Evolutionary conservation across 441 rosid genomes (phyloP).

Genomic region (Rhodomyrtus psidioides): DNA sequence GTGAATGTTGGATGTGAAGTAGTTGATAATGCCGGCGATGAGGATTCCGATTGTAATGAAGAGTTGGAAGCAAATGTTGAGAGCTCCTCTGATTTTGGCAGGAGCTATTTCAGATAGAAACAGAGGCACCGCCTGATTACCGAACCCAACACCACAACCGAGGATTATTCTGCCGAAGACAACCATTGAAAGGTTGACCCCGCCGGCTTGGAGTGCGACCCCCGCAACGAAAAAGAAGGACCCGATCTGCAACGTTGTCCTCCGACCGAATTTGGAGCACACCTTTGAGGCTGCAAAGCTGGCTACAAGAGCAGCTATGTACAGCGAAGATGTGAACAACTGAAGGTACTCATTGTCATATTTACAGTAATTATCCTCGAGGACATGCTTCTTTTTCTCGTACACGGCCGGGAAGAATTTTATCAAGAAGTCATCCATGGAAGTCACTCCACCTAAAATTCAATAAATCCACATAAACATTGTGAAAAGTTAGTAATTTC

Average conservation of each 20-base stretch:
- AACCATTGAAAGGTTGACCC: constrained; percentile 10
- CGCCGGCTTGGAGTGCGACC: constrained; percentile 16
- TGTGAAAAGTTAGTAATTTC: not conserved
- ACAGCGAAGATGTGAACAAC: constrained; percentile 55
- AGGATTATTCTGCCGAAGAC: constrained; percentile 35
- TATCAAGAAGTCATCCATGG: constrained; percentile 58
- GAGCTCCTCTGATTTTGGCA: constrained; percentile 45
- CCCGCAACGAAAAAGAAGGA: constrained; percentile 26
- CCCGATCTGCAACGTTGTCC: constrained; percentile 31
- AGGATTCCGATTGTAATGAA: constrained; percentile 61
- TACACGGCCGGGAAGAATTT: constrained; percentile 39
- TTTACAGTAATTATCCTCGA: constrained; percentile 59
- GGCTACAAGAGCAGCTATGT: constrained; percentile 50
- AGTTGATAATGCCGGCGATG: constrained; percentile 48
- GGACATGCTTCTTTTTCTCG: constrained; percentile 32
- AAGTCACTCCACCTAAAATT: constrained; percentile 47
- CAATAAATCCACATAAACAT: not conserved
- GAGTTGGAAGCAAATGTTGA: constrained; percentile 62
- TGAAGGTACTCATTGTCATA: constrained; percentile 46
- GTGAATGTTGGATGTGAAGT: constrained; percentile 26
- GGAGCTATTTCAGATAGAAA: constrained; percentile 67
- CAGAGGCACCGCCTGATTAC: constrained; percentile 57
- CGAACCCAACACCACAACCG: constrained; percentile 37
- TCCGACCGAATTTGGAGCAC: constrained; percentile 27
- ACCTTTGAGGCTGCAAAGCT: constrained; percentile 30